Base-by-base conservation (phyloP, 2,329 filamentous ascomycete species). In the Didymella arachidicola region DNA sequence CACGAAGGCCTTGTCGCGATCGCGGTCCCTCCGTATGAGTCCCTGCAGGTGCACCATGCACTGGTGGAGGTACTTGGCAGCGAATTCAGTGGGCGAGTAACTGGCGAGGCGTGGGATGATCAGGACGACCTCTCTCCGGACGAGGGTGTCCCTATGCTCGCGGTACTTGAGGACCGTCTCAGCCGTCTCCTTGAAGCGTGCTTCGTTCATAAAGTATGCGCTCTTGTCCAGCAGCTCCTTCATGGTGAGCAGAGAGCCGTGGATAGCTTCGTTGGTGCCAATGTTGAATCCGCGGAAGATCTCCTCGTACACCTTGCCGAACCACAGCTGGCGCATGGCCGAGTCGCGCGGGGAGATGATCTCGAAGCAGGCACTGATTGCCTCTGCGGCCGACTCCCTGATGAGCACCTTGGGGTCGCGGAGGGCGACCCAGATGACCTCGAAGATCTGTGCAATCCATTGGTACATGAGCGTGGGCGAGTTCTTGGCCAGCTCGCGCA, bases 131-230 rank as follows among this genome's bases (percentile, higher is more conserved):
- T 96, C 96, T 69, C 91, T 90, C 53, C 94, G 86, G 66, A 98
- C 95, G 34, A 93, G 90, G 4, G 87, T 82, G 68, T 99, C 96
- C 53, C 92, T 87, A 69, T 98, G 92, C 68, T 99, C 95, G 77
- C 96, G 96, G 76, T 96, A 91, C 61, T 91, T 90, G 65, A 94
- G 88, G 34, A 97, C 91, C 63, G 95, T 93, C 62, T 99, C 95
- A 75, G 94, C 98, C 11, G 92, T 89, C 68, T 96, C 92, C 58
- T 89, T 87, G 77, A 98, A 99, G 73, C 79, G 78, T 39, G 93
- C 88, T 38, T 93, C 91, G 71, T 97, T 93, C 95, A 99, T 98
- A 78, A 96, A 99, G 94, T 99, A 99, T 68, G 93, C 93, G 52
- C 95, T 95, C 75, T 97, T 94, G 63, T 95, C 87, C 18, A 99